Conservation (phyloP, 1,284 basidiomycete genomes). For the Coniophora puteana region DNA sequence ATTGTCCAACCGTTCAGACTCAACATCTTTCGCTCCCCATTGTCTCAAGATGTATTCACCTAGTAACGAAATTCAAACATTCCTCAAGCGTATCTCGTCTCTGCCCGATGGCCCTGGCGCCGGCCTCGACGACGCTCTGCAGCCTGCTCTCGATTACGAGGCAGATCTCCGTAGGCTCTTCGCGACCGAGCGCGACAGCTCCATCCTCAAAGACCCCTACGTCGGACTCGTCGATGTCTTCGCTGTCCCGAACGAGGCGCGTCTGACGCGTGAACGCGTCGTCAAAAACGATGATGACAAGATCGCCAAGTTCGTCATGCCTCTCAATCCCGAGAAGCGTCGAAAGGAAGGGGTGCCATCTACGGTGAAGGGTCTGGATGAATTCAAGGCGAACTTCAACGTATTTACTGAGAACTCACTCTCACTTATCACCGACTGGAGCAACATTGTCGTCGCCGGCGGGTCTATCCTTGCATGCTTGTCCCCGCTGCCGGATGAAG, state of each 20-base stretch:
- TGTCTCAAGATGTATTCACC: too few relatives aligned
- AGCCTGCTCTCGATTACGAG: conserved; percentile 52
- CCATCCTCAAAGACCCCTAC: conserved; percentile 39
- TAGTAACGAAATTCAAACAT: conserved; percentile 35
- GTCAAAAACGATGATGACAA: conserved; percentile 37
- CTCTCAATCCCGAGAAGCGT: conserved; percentile 33
- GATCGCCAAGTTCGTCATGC: conserved; percentile 41
- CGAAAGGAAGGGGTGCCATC: conserved; percentile 40
- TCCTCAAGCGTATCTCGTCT: conserved; percentile 35
- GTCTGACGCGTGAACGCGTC: conserved; percentile 40
- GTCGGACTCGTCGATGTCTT: conserved; percentile 59
- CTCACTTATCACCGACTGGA: conserved; percentile 53
- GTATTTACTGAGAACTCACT: conserved; percentile 56
- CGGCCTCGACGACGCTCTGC: conserved; percentile 39
- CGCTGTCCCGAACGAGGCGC: conserved; percentile 40
- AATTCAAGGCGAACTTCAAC: conserved; percentile 57
- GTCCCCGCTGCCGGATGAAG: conserved; percentile 41
- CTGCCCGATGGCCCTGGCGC: conserved; percentile 35
- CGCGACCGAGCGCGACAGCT: conserved; percentile 44
- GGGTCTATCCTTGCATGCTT: conserved; percentile 56
- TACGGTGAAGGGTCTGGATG: conserved; percentile 44
- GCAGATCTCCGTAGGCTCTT: conserved; percentile 49
- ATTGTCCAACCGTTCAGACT: too few relatives aligned
- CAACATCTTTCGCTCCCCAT: too few relatives aligned
- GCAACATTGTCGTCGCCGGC: conserved; percentile 57